Percentiles rank a stretch among this genome's conserved stretches.
Evolutionary conservation across 2,329 filamentous ascomycete species (phyloP).

Genomic region (Aphanocladium album): DNA sequence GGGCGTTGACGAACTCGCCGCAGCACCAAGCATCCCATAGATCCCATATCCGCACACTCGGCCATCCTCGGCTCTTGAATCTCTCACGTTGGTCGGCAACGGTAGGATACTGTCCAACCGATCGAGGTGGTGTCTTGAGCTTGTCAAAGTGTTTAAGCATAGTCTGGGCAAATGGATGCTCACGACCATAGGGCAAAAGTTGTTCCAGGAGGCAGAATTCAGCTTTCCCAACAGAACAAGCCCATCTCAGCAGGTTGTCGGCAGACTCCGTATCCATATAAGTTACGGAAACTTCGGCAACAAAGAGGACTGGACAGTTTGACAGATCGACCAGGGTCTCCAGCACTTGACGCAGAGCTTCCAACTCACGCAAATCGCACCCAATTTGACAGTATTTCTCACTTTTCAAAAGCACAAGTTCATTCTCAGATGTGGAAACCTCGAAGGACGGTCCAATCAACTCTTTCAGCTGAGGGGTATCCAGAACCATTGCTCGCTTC

Average conservation of each 20-base stretch:
- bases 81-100: conserved; percentile 61
- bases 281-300: conserved; percentile 85
- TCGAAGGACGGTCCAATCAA: conserved; percentile 27
- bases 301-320: conserved; percentile 64
- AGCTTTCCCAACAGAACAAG: conserved; percentile 63
- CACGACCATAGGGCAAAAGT: conserved; percentile 68
- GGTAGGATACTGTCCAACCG: conserved; percentile 64
- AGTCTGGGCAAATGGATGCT: conserved; percentile 78
- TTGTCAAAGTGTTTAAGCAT: conserved; percentile 84
- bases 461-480: conserved; percentile 51
- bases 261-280: conserved; percentile 76
- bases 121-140: conserved; percentile 71
- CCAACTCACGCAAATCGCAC: conserved; percentile 70
- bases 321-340: conserved; percentile 52
- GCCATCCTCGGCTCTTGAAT: conserved; percentile 67
- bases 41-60: conserved; percentile 54
- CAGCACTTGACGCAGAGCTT: conserved; percentile 55
- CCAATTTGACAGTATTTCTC: conserved; percentile 72
- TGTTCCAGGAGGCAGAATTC: conserved; percentile 87
- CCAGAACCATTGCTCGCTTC: conserved; percentile 64
- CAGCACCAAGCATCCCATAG: conserved; percentile 82
- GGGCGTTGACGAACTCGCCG: conserved; percentile 55
- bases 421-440: conserved; percentile 34
- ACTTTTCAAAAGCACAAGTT: conserved; percentile 56
- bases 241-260: conserved; percentile 73